Percentiles rank a stretch among this genome's conserved stretches.
Conservation (phyloP, 148 eudicot species). For the Rhododendron ovatum region DNA sequence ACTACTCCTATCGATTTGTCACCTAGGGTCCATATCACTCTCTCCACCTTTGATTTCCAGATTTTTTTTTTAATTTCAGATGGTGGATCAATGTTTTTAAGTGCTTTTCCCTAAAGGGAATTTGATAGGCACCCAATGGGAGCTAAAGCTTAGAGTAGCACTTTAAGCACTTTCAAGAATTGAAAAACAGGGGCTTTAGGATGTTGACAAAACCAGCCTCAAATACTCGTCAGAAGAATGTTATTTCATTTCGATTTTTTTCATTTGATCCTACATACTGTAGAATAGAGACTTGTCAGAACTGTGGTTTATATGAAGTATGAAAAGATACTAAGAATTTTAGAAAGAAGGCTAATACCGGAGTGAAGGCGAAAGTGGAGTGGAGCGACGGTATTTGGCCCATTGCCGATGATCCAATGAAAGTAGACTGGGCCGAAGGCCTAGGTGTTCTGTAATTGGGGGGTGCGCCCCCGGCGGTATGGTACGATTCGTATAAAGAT, state of each 20-base stretch:
- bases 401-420: too few relatives aligned
- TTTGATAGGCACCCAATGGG: background rate
- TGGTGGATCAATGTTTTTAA: background rate
- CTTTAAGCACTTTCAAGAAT: background rate
- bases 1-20: background rate
- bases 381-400: too few relatives aligned
- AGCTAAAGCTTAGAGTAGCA: background rate
- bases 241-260: background rate
- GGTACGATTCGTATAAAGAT: too few relatives aligned
- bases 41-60: background rate
- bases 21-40: background rate
- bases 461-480: too few relatives aligned
- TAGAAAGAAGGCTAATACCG: too few relatives aligned
- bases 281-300: too few relatives aligned
- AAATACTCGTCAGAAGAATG: background rate
- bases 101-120: background rate
- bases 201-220: background rate
- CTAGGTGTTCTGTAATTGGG: too few relatives aligned
- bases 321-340: too few relatives aligned
- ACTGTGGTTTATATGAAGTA: too few relatives aligned
- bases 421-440: too few relatives aligned
- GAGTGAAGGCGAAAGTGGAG: too few relatives aligned
- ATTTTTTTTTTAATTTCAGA: background rate
- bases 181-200: too few relatives aligned
- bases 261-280: background rate